A percentile compares a stretch with the other conserved stretches of the same genome.
These are phyloP conservation scores for Lagenidium giganteum DNA, from an alignment of 352 stramenopile species.

Conservation along the genomic window DNA sequence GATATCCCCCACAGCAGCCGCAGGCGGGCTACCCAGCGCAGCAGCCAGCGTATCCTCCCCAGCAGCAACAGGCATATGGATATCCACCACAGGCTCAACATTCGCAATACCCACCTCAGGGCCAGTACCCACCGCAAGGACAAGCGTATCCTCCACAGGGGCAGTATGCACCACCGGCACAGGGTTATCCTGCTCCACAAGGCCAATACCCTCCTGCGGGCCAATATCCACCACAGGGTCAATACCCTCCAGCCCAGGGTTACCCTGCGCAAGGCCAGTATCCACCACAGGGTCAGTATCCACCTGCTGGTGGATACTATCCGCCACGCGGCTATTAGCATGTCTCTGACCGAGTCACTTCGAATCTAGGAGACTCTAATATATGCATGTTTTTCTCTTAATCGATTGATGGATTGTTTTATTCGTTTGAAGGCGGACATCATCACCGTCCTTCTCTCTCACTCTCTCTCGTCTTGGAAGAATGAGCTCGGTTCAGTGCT, in stretches of 20 bases:
- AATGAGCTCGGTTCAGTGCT: no score
- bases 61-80: conserved; percentile 20
- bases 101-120: conserved; percentile 13
- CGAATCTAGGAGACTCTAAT: no score
- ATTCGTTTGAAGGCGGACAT: no score
- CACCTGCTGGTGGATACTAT: conserved; percentile 19
- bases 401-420: no score
- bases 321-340: conserved; percentile 5
- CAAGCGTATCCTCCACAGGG: conserved; percentile 1
- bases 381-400: no score
- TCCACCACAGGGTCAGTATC: conserved; percentile 21
- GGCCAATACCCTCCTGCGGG: conserved; percentile 1
- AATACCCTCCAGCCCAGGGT: conserved; percentile 21
- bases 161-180: conserved; percentile 21
- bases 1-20: conserved; percentile 21
- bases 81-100: conserved; percentile 22
- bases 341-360: background rate
- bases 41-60: conserved; percentile 21
- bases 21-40: conserved; percentile 10
- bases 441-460: no score
- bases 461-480: no score
- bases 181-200: conserved; percentile 7
- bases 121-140: conserved; percentile 4
- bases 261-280: conserved; percentile 7
- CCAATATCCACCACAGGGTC: conserved; percentile 15